Base-by-base conservation (phyloP, 106 monocot genomes). In the Xerophyta viscosa region DNA sequence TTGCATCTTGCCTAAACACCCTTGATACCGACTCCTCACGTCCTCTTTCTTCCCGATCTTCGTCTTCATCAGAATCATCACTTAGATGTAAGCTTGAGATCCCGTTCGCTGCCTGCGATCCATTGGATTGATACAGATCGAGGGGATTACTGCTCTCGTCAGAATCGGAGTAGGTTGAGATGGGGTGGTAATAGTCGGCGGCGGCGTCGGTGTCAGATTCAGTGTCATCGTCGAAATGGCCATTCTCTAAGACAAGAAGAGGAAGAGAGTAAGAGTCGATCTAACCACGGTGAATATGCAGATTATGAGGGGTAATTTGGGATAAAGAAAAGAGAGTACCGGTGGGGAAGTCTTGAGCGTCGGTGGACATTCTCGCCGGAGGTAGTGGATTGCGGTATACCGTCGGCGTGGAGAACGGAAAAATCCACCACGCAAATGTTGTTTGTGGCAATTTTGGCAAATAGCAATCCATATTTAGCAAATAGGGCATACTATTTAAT, bases 1-100 rank as follows among this genome's bases (percentile, higher is more conserved):
- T 58, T 43, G 77, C 81, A 46, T 78, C 91, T 52, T 85, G 81
- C 27, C 66, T 50, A 48, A 91, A 78, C 31, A 68, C 80, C 39
- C 68, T 77, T 48, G 37, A 25, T 17, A 75, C 58, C 56, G 66
- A 67, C 20, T 61, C 82, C 66, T 76, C 68, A 52, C 62, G 69
- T 58, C 28, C 82, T 20, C 1, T 37, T 20, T 78, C 67, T 17
- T 66, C 78, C 60, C 66, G 15, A 33, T 17, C 58, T 26, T 19
- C 52, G 3, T n/a, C 46, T 22, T 13, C 20, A 1, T 27, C 54
- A 4, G 5, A 50, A 31, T 18, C 9, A 3, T 56, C 72, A 30
- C 76, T 69, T 44, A 78, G 68, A 82, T 78, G 71, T 47, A 87
- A 31, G 19, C 60, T 27, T 9, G 69, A 56, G 25, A 75, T 12